A percentile compares a stretch with the other conserved stretches of the same genome.
Evolutionary conservation across 768 basidiomycete genomes (phyloP).

Genomic region (Mrakia frigida): DNA sequence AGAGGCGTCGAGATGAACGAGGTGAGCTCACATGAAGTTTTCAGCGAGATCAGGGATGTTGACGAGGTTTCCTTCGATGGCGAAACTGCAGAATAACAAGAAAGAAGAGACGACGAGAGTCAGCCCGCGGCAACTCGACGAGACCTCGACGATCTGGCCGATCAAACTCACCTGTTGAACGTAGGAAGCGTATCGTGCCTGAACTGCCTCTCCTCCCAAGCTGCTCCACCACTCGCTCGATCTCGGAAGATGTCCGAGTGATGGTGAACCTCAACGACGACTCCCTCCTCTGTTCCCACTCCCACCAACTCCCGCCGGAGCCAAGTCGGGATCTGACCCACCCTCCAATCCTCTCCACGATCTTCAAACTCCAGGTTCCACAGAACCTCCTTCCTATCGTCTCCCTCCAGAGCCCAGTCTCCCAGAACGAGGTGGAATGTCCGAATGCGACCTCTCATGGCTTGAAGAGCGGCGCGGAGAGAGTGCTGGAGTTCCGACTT

Average conservation of each 20-base stretch:
- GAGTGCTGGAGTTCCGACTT: slow-evolving; percentile 23
- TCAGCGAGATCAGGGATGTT: slow-evolving; percentile 30
- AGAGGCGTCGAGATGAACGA: neutral
- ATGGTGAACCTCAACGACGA: slow-evolving; percentile 28
- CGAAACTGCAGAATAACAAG: slow-evolving; percentile 12
- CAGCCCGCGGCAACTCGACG: neutral
- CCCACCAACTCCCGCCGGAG: neutral
- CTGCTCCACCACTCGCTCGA: neutral
- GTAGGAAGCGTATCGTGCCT: slow-evolving; percentile 22
- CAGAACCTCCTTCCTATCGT: neutral
- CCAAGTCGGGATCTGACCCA: slow-evolving; percentile 28
- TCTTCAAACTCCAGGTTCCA: neutral
- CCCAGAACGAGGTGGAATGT: slow-evolving; percentile 31
- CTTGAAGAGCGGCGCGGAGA: neutral
- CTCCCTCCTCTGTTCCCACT: slow-evolving; percentile 3
- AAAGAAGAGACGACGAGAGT: neutral
- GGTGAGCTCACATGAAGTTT: slow-evolving; percentile 13
- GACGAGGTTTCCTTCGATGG: slow-evolving; percentile 27
- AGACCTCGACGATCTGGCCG: too few species aligned
- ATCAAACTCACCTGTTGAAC: slow-evolving; percentile 28
- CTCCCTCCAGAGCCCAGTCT: slow-evolving; percentile 18
- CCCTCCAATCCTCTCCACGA: slow-evolving; percentile 14
- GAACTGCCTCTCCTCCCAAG: slow-evolving; percentile 16
- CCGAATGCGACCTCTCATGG: slow-evolving; percentile 16
- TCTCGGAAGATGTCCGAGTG: slow-evolving; percentile 28